phyloP scores from a whole-genome alignment of 1,284 basidiomycete genomes.

The Leccinum subrobustum region DNA sequence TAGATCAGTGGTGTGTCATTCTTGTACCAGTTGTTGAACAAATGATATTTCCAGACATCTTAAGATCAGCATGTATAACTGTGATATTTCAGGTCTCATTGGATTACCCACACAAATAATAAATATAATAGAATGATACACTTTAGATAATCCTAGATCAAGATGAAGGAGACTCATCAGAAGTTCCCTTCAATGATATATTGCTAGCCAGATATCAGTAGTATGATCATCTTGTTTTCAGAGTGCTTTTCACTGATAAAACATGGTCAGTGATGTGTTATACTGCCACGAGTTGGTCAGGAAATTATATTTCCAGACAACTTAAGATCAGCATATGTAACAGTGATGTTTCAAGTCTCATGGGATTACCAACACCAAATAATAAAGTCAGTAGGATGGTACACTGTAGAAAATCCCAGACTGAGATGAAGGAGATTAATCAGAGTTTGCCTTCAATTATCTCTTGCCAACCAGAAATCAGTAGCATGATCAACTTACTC shows the following conservation, averaged over 20 bases:
- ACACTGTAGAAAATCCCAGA: background rate
- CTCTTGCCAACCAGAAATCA: background rate
- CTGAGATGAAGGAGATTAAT: background rate
- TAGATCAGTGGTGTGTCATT: too few species aligned
- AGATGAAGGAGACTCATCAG: background rate
- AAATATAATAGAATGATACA: background rate
- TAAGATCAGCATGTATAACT: too few species aligned
- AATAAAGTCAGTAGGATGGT: background rate
- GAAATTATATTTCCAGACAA: too few species aligned
- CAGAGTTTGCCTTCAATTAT: background rate
- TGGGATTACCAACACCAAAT: background rate
- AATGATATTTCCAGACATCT: too few species aligned
- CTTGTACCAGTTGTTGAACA: too few species aligned
- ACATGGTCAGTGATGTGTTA: background rate
- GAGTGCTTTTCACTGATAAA: too few species aligned
- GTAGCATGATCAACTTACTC: background rate
- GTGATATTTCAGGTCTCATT: too few species aligned
- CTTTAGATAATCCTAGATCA: background rate
- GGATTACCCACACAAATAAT: background rate
- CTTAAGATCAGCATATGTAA: too few species aligned
- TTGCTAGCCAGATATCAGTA: background rate
- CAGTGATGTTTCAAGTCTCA: background rate
- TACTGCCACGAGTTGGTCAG: background rate
- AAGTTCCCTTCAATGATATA: background rate
- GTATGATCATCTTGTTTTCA: background rate